Percentiles rank a stretch among this genome's conserved stretches.
phyloP scores from a whole-genome alignment of 495 filamentous ascomycete species.

The Talaromyces adpressus region DNA sequence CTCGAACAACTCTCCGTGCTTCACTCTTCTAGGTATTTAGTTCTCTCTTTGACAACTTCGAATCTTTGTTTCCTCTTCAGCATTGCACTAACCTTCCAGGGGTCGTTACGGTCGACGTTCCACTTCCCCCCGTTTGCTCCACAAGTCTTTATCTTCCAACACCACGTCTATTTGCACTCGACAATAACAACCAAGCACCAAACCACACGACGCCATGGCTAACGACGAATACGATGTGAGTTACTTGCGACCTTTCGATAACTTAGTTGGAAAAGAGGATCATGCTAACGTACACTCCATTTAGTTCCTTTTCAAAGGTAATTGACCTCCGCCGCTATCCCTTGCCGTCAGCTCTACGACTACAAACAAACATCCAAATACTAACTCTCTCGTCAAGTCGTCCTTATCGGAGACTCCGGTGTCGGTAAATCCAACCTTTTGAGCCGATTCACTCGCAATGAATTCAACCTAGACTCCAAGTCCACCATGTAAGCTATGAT shows the following conservation, averaged over 20 bases:
- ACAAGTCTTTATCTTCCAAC: neutral
- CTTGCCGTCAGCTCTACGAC: conserved; percentile 16
- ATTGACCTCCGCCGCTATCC: conserved; percentile 16
- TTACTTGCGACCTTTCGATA: conserved; percentile 8
- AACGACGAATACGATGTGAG: conserved; percentile 99
- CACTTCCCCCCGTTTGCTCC: conserved; percentile 8
- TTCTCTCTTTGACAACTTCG: neutral
- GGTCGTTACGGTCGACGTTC: conserved; percentile 4
- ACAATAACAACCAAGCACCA: neutral
- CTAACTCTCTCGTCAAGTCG: conserved; percentile 52
- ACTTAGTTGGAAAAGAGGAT: neutral
- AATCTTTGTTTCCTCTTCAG: neutral
- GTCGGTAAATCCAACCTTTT: conserved; percentile 99
- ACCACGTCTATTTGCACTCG: neutral
- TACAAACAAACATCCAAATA: conserved; percentile 9
- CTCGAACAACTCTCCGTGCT: neutral
- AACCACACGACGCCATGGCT: conserved; percentile 60
- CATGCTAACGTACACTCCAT: conserved; percentile 11
- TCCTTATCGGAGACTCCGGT: conserved; percentile 96
- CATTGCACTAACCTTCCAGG: neutral
- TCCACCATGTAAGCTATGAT: conserved; percentile 62
- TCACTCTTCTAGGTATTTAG: neutral
- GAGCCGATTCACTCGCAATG: conserved; percentile 98
- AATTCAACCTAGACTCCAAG: conserved; percentile 99
- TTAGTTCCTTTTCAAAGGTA: conserved; percentile 99